A percentile compares a stretch with the other conserved stretches of the same genome.
phyloP scores from a whole-genome alignment of 1,139 yeast species.

The Candida frijolesensis region DNA sequence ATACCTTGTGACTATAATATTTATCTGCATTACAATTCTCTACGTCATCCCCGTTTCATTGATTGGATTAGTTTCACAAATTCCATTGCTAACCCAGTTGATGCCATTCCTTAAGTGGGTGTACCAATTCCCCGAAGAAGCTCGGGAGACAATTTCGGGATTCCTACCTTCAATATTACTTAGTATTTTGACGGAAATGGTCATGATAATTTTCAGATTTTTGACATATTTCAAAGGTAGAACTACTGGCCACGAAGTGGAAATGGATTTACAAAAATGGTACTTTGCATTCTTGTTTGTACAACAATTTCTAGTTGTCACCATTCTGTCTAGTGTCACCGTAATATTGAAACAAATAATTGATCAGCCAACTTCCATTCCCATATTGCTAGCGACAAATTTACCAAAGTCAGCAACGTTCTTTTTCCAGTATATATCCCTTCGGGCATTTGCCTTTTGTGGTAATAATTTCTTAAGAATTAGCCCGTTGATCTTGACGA shows the following conservation, averaged over 20 bases:
- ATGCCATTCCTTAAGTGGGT: constrained; percentile 58
- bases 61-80: constrained; percentile 66
- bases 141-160: constrained; percentile 55
- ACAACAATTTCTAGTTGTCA: constrained; percentile 81
- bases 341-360: constrained; percentile 65
- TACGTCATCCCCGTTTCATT: constrained; percentile 76
- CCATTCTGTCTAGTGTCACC: constrained; percentile 79
- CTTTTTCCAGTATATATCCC: constrained; percentile 70
- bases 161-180: constrained; percentile 63
- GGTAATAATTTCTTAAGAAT: constrained; percentile 68
- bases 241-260: constrained; percentile 57
- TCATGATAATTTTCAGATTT: constrained; percentile 51
- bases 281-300: constrained; percentile 70
- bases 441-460: constrained; percentile 72
- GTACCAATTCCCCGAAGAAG: constrained; percentile 52
- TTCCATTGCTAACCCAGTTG: constrained; percentile 57
- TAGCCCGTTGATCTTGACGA: constrained; percentile 44
- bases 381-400: constrained; percentile 69
- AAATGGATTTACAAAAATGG: constrained; percentile 67
- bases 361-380: constrained; percentile 72
- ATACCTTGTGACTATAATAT: constrained; percentile 42
- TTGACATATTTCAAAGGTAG: constrained; percentile 54
- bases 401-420: constrained; percentile 83
- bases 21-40: constrained; percentile 51
- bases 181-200: constrained; percentile 57